Conservation (phyloP, 768 basidiomycete species). For the Ramaria sp. region DNA sequence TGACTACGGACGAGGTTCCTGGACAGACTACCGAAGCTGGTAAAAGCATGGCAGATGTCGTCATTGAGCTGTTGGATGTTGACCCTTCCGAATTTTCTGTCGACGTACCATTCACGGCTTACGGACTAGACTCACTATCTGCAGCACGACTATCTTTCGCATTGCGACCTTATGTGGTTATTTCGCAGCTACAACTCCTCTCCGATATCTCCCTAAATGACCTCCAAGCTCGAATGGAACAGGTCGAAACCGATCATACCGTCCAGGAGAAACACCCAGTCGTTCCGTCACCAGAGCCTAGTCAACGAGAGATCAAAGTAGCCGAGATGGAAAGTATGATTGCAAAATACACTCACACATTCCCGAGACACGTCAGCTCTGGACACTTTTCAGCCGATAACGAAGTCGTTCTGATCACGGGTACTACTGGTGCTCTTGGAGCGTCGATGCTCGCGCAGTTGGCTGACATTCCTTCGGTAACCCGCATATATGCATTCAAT, state of each 20-base stretch:
- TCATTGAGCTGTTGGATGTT: constrained; percentile 7
- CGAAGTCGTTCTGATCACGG: constrained; percentile 27
- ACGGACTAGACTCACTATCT: constrained; percentile 12
- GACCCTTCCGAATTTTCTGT: constrained; percentile 5
- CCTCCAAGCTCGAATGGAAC: neutral
- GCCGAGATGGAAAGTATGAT: constrained; percentile 15
- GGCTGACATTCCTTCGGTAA: constrained; percentile 15
- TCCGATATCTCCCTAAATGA: constrained; percentile 7
- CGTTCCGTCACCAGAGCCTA: neutral
- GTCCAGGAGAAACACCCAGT: neutral
- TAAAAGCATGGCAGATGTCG: neutral
- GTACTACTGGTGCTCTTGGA: constrained; percentile 33
- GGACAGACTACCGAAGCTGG: neutral
- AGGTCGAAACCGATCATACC: neutral
- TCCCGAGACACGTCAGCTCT: constrained; percentile 8
- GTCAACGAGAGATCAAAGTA: neutral
- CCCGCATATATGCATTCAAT: constrained; percentile 25
- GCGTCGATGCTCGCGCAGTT: constrained; percentile 24
- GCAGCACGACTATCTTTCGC: constrained; percentile 9
- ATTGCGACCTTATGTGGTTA: constrained; percentile 3
- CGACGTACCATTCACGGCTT: constrained; percentile 9
- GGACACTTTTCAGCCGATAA: neutral
- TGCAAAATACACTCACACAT: constrained; percentile 14
- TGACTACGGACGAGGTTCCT: neutral
- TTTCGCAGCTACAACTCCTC: constrained; percentile 10